Conservation (phyloP, 768 basidiomycete genomes). For the Krasilnikovozyma curviuscula region DNA sequence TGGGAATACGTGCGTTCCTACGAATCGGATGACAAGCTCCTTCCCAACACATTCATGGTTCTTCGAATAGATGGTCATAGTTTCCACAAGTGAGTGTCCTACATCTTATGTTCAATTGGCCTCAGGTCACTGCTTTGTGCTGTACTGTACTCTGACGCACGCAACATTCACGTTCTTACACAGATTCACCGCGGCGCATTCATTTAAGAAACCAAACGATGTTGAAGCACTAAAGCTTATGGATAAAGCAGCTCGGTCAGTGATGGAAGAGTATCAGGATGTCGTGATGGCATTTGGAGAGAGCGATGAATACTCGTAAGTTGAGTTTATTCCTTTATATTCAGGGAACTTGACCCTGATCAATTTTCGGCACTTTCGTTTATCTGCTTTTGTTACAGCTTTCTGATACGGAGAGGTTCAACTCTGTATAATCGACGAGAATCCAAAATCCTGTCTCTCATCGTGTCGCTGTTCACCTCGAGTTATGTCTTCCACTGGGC, state of each 20-base stretch:
- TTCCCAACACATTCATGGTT: constrained; percentile 67
- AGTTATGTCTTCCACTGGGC: constrained; percentile 76
- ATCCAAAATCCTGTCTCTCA: constrained; percentile 63
- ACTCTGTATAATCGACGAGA: constrained; percentile 63
- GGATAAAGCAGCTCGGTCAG: constrained; percentile 65
- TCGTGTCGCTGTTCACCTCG: constrained; percentile 77
- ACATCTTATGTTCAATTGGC: too few relatives aligned
- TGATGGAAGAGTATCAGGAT: constrained; percentile 69
- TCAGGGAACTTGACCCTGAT: not conserved
- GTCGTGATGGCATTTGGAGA: constrained; percentile 80
- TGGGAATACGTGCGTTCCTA: constrained; percentile 78
- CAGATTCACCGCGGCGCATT: constrained; percentile 70
- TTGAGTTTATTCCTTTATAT: too few relatives aligned
- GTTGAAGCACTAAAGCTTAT: constrained; percentile 65
- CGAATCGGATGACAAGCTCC: constrained; percentile 67
- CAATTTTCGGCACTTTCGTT: not conserved
- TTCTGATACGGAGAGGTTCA: constrained; percentile 58
- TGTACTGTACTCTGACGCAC: not conserved
- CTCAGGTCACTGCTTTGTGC: not conserved
- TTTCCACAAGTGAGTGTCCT: constrained; percentile 57
- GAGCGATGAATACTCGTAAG: constrained; percentile 88
- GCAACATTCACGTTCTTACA: not conserved
- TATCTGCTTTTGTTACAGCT: constrained; percentile 34
- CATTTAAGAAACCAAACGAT: constrained; percentile 82
- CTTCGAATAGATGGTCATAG: constrained; percentile 79